Evolutionary conservation across 345 rosid genomes (phyloP).

Genomic region (Abelmoschus esculentus): DNA sequence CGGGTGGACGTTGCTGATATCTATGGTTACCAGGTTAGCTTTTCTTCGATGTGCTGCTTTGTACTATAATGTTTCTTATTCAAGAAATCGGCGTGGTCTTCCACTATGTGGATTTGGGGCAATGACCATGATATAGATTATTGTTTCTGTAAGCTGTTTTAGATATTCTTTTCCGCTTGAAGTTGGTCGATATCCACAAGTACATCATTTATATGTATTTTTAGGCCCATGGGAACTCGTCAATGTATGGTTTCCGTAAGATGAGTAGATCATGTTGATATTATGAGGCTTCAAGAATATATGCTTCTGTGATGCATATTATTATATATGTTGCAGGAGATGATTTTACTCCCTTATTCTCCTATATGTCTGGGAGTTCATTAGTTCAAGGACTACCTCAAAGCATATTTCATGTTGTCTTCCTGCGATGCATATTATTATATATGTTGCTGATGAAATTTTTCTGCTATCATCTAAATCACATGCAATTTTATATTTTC

Average conservation of each 20-base stretch:
- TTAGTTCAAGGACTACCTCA: not conserved
- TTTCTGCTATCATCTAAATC: not conserved
- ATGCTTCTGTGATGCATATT: not conserved
- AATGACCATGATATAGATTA: not conserved
- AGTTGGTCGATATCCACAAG: not conserved
- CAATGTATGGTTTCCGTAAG: not conserved
- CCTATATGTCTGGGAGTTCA: not conserved
- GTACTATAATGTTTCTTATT: too few species aligned
- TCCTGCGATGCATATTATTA: not conserved
- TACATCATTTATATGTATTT: not conserved
- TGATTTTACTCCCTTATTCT: not conserved
- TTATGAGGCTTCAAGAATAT: not conserved
- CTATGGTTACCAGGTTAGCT: constrained; percentile 85
- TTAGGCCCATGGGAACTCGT: not conserved
- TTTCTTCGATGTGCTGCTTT: not conserved
- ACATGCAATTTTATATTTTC: not conserved
- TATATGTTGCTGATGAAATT: too few species aligned
- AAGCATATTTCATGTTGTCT: not conserved
- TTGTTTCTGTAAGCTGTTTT: not conserved
- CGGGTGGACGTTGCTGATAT: constrained; percentile 63
- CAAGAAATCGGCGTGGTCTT: not conserved
- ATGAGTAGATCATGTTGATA: not conserved
- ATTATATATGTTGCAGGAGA: not conserved
- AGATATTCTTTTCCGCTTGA: not conserved
- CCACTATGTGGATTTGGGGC: not conserved